A percentile compares a stretch with the other conserved stretches of the same genome.
Conservation (phyloP, 441 rosid species). For the Erodium moschatum region DNA sequence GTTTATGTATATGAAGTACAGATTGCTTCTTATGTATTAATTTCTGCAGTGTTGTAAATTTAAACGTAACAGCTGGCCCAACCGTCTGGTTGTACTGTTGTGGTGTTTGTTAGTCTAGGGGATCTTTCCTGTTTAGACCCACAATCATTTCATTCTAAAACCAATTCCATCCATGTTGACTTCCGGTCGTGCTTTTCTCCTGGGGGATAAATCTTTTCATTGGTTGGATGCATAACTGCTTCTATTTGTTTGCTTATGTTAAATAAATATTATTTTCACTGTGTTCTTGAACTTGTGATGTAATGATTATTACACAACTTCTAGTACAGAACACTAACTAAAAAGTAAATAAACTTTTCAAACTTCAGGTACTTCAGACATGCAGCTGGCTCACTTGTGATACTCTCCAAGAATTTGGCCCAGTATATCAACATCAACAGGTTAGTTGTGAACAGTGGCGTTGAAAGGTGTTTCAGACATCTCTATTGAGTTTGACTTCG, state of each 20-base stretch:
- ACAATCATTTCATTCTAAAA: background rate
- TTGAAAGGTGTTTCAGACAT: background rate
- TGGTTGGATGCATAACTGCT: background rate
- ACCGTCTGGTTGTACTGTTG: background rate
- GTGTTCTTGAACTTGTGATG: constrained; percentile 2
- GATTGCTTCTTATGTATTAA: background rate
- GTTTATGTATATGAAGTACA: background rate
- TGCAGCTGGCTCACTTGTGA: constrained; percentile 58
- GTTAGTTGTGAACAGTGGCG: constrained; percentile 31
- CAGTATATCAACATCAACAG: constrained; percentile 84
- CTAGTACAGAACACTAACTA: too few relatives aligned
- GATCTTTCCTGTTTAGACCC: background rate
- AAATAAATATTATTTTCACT: background rate
- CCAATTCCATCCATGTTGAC: background rate
- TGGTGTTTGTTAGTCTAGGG: background rate
- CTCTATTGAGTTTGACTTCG: background rate
- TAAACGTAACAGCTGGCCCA: background rate
- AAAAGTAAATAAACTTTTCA: constrained; percentile 3
- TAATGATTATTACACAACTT: too few relatives aligned
- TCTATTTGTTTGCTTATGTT: background rate
- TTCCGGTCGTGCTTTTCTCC: background rate
- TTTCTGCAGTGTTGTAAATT: background rate
- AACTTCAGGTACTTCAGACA: constrained; percentile 82
- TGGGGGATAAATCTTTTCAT: background rate
- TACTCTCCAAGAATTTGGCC: constrained; percentile 82